Evolutionary conservation across 768 basidiomycete genomes (phyloP), one percentile per base, ranked within the genome.

Genomic region (Pisolithus orientalis): DNA sequence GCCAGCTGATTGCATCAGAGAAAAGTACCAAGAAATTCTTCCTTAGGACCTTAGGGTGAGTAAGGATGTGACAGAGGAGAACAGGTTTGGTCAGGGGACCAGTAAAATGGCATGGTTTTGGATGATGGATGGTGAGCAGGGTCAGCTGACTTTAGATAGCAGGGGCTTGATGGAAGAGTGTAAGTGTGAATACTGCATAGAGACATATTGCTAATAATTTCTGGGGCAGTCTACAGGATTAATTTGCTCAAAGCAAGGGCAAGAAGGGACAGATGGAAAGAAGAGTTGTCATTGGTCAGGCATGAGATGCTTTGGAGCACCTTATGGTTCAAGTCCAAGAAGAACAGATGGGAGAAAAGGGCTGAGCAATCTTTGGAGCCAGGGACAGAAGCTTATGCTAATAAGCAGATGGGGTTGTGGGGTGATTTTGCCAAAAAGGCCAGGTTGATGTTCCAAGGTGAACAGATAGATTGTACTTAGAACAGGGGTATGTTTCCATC

Each of bases 261-360:
- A 21, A 21, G 21, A 21, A 21, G 21, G 21, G 21, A 21, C 21
- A 21, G 21, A 21, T 63, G 62, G 62, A 29, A 53, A 13, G 59
- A 63, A 32, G 62, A 63, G 47, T 16, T 58, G n/a, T 47, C 38
- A 8, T 27, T 58, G 29, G 39, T 60, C 6, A 29, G 31, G 47
- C 47, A 60, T 48, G 56, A 62, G 40, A 60, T 63, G 57, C 10
- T 50, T 1, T 63, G 62, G 62, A 54, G 54, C 0, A 14, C 50
- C 4, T 5, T 44, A 14, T 63, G 50, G 39, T 62, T 59, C 37
- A 25, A 48, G 21, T 8, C 27, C 13, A n/a, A 16, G 29, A 34
- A n/a, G 44, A 21, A 27, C 9, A 25, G 28, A 31, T 51, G 50
- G 50, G 24, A 45, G 1, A 55, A 43, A 31, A 53, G 42, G 39